Conservation (phyloP, 106 monocot species). For the Amphibolis antarctica region DNA sequence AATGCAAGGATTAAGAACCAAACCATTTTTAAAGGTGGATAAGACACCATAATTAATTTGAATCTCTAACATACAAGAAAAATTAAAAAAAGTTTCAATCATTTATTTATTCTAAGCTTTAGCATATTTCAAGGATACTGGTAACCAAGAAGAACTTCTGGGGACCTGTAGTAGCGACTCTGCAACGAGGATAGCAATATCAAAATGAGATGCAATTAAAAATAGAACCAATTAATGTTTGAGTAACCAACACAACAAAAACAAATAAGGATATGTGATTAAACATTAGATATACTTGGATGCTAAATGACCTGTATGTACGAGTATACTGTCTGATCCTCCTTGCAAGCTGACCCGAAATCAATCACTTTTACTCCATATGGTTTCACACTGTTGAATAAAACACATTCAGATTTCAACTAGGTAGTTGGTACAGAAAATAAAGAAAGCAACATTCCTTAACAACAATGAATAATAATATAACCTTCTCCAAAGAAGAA, state of each 20-base stretch:
- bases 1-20: constrained; percentile 31
- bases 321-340: constrained; percentile 77
- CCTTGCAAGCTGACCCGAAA: constrained; percentile 95
- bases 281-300: not conserved
- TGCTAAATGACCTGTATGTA: constrained; percentile 73
- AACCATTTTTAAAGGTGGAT: too few relatives aligned
- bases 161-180: constrained; percentile 99
- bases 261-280: not conserved
- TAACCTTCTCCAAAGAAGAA: constrained; percentile 70
- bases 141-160: constrained; percentile 90
- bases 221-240: not conserved
- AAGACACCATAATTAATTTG: too few relatives aligned
- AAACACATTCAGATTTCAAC: constrained; percentile 1
- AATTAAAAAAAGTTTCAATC: not conserved
- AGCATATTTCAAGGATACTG: constrained; percentile 64
- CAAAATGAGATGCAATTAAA: constrained; percentile 3
- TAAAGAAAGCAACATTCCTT: too few relatives aligned
- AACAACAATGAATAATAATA: not conserved
- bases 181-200: constrained; percentile 23
- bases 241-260: not conserved
- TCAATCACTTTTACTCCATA: constrained; percentile 89
- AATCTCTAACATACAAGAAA: not conserved
- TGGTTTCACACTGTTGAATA: constrained; percentile 25
- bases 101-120: not conserved
- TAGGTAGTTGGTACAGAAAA: not conserved